phyloP scores from a whole-genome alignment of 805 yeast species.

The Starmerella bombicola region DNA sequence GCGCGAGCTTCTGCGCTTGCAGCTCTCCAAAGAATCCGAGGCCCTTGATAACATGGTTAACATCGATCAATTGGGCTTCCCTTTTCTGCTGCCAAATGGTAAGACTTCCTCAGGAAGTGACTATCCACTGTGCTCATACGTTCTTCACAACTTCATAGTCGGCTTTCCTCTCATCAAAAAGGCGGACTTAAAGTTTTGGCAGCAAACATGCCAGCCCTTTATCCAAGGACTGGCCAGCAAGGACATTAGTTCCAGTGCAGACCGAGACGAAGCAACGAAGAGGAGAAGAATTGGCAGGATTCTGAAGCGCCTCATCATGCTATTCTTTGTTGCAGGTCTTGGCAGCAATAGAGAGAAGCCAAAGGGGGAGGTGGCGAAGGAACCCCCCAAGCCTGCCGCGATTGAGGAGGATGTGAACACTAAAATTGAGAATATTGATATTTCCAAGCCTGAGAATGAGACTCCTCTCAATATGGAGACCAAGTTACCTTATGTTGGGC shows the following conservation, averaged over 20 bases:
- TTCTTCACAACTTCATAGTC: constrained; percentile 48
- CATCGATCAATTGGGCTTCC: constrained; percentile 60
- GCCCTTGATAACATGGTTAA: constrained; percentile 48
- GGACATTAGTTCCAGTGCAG: constrained; percentile 59
- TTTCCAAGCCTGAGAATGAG: neutral
- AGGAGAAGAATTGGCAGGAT: constrained; percentile 50
- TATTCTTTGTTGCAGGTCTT: constrained; percentile 65
- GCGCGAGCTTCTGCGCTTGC: constrained; percentile 56
- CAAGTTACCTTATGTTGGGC: constrained; percentile 38
- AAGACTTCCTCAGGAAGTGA: constrained; percentile 25
- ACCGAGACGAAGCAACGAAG: constrained; percentile 64
- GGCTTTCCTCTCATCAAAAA: constrained; percentile 56
- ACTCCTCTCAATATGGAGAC: constrained; percentile 1
- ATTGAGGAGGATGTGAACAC: constrained; percentile 15
- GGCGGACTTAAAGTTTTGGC: constrained; percentile 60
- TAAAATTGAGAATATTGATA: neutral
- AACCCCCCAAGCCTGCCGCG: constrained; percentile 17
- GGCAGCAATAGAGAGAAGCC: constrained; percentile 43
- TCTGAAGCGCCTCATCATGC: constrained; percentile 47
- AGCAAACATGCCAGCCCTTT: constrained; percentile 62
- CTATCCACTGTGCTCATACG: constrained; percentile 58
- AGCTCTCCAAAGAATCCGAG: constrained; percentile 51
- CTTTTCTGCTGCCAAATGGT: constrained; percentile 47
- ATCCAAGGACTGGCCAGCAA: constrained; percentile 65
- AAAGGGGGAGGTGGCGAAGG: neutral